Evolutionary conservation across 2,329 filamentous ascomycete genomes (phyloP), one percentile per base, ranked within the genome.

Genomic region (Didymella exigua): DNA sequence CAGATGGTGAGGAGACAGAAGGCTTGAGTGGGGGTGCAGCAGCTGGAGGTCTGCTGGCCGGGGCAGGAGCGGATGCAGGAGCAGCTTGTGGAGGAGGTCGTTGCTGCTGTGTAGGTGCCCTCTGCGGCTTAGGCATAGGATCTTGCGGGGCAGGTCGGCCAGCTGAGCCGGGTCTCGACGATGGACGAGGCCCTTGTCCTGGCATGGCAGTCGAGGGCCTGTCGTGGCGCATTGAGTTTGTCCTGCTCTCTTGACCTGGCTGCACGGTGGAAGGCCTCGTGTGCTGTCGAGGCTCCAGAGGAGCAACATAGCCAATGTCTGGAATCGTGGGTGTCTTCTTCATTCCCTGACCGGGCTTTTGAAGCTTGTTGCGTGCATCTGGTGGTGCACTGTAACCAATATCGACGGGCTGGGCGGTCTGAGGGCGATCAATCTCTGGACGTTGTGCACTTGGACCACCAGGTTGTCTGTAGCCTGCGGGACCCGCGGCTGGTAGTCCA

Each of bases 291-390:
- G 64, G 60, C 45, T 75, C 72, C 2, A 76, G 59, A 14, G 73
- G 73, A 31, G 73, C 72, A 16, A 73, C 58, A 48, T 72, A 76
- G 5, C 73, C 74, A 54, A 76, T 73, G 43, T 76, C 73, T 11
- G 70, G 69, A 23, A 75, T 37, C 13, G 69, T 70, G 18, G 67
- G 63, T 31, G 68, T 59, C 57, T 74, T 75, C 60, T 69, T 69
- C 21, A 70, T 60, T 13, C 56, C 55, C 37, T 67, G 63, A 8
- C 47, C 54, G 5, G 67, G 71, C 54, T 78, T 77, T 52, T 80
- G 78, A 14, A 77, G 68, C 49, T 75, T 77, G 51, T 73, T 74
- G 37, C 76, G 75, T 29, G 77, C 77, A 59, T 83, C 76, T 45
- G 76, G 65, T 4, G 76, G 65, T 4, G 77, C 76, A 31, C 65